A percentile compares a stretch with the other conserved stretches of the same genome.
These are phyloP conservation scores for Panaeolus cyanescens DNA, from an alignment of 768 basidiomycete species.

Conservation along the genomic window DNA sequence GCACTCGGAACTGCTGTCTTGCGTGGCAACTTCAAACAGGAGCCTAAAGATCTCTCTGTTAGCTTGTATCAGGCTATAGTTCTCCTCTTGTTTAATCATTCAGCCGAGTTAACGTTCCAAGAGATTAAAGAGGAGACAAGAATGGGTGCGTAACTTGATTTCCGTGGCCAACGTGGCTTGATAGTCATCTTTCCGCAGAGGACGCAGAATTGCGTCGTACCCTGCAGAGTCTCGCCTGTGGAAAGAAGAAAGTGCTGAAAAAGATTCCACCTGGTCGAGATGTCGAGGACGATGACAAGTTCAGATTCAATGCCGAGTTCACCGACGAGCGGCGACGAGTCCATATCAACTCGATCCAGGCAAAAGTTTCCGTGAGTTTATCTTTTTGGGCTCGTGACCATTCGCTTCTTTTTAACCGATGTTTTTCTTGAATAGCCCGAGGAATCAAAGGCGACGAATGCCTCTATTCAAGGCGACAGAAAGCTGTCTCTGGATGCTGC, in stretches of 20 bases:
- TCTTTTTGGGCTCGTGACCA: neutral
- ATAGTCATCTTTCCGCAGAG: constrained; percentile 46
- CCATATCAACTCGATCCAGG: constrained; percentile 95
- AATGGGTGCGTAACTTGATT: constrained; percentile 59
- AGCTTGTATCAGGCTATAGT: constrained; percentile 91
- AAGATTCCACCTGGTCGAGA: constrained; percentile 82
- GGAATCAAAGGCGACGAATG: constrained; percentile 82
- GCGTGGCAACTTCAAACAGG: constrained; percentile 64
- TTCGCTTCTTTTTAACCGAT: constrained; percentile 2
- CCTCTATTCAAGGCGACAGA: constrained; percentile 84
- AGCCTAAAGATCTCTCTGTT: constrained; percentile 84
- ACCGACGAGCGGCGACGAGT: constrained; percentile 76
- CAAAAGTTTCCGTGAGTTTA: constrained; percentile 79
- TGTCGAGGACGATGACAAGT: constrained; percentile 73
- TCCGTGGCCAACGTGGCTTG: neutral
- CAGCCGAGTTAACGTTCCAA: constrained; percentile 55
- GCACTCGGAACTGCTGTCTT: constrained; percentile 83
- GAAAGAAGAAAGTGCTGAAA: constrained; percentile 83
- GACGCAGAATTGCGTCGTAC: constrained; percentile 76
- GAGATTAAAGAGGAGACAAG: constrained; percentile 70
- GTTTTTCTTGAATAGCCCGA: constrained; percentile 58
- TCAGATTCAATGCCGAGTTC: constrained; percentile 83
- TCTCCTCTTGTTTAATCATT: constrained; percentile 82
- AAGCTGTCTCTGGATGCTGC: constrained; percentile 88
- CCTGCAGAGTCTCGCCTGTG: constrained; percentile 90